These are phyloP conservation scores for Trebouxia sp. DNA, from an alignment of 139 green algal genomes.

Conservation along the genomic window DNA sequence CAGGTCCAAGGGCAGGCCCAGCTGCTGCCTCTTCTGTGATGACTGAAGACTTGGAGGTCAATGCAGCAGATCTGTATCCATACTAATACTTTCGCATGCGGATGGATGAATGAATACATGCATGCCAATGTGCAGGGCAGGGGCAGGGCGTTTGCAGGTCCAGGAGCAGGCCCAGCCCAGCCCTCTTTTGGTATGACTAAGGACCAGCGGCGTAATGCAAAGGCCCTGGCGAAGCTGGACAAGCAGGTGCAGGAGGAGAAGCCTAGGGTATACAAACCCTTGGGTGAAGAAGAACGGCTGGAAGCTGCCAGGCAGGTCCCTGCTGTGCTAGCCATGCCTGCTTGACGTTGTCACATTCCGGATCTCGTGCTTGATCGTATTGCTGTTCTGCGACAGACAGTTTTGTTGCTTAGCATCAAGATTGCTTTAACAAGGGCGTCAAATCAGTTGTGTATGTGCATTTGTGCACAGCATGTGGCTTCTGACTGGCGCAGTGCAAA, in stretches of 20 bases:
- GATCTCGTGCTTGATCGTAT: not conserved
- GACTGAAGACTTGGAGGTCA: no score
- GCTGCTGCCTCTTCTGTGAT: no score
- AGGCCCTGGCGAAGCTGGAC: slow-evolving; percentile 20
- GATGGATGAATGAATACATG: no score
- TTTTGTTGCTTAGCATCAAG: no score
- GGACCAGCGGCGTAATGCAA: not conserved
- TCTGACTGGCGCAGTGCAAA: no score
- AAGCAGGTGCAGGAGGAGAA: slow-evolving; percentile 26
- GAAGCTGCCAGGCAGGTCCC: slow-evolving; percentile 4
- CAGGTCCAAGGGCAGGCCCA: no score
- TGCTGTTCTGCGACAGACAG: not conserved
- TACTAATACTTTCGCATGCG: no score
- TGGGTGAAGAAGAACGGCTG: not conserved
- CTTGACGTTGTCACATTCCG: no score
- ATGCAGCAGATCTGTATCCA: no score
- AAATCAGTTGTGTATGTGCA: no score
- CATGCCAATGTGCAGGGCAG: not conserved
- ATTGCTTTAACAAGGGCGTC: no score
- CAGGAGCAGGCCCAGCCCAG: not conserved
- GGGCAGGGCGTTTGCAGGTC: not conserved
- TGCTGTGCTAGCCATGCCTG: not conserved
- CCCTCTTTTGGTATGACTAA: not conserved
- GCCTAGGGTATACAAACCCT: not conserved
- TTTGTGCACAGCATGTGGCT: no score